Conservation (phyloP, 2,329 filamentous ascomycete species). For the Colletotrichum musicola region DNA sequence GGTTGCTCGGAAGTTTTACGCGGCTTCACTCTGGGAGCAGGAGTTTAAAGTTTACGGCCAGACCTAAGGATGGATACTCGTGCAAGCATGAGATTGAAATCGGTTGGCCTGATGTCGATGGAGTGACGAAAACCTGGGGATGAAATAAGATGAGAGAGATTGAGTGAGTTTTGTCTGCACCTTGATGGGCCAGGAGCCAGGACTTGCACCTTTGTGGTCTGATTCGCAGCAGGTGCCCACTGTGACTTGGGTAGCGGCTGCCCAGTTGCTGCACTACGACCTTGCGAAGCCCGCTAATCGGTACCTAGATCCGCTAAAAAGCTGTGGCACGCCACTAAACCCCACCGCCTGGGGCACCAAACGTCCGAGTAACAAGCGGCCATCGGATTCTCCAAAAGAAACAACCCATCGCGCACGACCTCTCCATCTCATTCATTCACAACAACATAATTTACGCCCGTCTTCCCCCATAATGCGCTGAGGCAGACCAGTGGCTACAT, state of each 20-base stretch:
- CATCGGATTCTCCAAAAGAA: neutral
- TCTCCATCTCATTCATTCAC: too few species aligned
- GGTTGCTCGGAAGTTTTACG: too few species aligned
- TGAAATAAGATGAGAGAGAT: neutral
- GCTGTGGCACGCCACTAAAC: constrained; percentile 5
- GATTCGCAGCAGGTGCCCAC: constrained; percentile 9
- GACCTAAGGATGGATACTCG: neutral
- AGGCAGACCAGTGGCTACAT: too few species aligned
- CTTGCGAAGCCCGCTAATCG: constrained; percentile 10
- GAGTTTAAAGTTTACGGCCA: too few species aligned
- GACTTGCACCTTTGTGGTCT: neutral
- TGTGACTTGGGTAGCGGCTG: constrained; percentile 7
- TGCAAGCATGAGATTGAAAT: too few species aligned
- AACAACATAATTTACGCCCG: neutral
- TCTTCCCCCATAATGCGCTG: too few species aligned
- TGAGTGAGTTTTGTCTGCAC: neutral
- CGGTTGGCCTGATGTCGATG: neutral
- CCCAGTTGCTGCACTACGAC: constrained; percentile 19
- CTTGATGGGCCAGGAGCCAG: constrained; percentile 1
- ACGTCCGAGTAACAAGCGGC: neutral
- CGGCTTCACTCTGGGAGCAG: too few species aligned
- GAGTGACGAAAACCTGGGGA: neutral
- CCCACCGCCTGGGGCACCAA: neutral
- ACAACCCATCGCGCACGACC: neutral
- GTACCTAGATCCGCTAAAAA: neutral